These are phyloP conservation scores for Linnemannia schmuckeri DNA, from an alignment of 192 early-diverging fungal genomes.

Conservation along the genomic window DNA sequence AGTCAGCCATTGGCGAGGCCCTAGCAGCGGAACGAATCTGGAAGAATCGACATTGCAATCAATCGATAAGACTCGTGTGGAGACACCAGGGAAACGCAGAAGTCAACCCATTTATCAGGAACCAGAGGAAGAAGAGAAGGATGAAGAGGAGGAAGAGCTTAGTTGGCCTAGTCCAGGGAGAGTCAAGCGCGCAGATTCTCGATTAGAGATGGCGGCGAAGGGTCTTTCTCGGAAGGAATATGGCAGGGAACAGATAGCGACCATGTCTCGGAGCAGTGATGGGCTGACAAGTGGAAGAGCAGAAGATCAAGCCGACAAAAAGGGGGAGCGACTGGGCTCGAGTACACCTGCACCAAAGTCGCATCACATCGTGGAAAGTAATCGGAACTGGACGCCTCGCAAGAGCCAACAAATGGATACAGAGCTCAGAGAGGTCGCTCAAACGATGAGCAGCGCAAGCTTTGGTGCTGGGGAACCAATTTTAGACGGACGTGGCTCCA, in stretches of 20 bases:
- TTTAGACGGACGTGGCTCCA: too few relatives aligned
- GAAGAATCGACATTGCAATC: not conserved
- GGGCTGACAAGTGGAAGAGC: not conserved
- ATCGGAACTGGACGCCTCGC: slow-evolving; percentile 6
- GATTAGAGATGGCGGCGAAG: slow-evolving; percentile 14
- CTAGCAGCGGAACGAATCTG: not conserved
- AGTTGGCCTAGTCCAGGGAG: slow-evolving; percentile 23
- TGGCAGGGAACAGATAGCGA: not conserved
- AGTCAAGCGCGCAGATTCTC: slow-evolving; percentile 13
- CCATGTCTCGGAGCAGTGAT: not conserved
- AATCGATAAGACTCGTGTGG: not conserved
- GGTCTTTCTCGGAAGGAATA: not conserved
- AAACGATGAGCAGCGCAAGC: not conserved
- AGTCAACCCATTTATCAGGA: not conserved
- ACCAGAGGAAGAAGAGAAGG: not conserved
- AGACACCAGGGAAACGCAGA: not conserved
- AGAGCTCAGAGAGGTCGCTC: not conserved
- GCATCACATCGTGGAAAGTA: not conserved
- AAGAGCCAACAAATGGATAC: not conserved
- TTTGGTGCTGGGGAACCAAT: not conserved
- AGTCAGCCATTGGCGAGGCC: not conserved
- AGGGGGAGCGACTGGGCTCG: not conserved
- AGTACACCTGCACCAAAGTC: not conserved
- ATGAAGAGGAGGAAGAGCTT: not conserved
- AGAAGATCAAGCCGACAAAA: not conserved